A percentile compares a stretch with the other conserved stretches of the same genome.
These are phyloP conservation scores for Avena atlantica DNA, from an alignment of 176 grass and related monocot species.

Conservation along the genomic window DNA sequence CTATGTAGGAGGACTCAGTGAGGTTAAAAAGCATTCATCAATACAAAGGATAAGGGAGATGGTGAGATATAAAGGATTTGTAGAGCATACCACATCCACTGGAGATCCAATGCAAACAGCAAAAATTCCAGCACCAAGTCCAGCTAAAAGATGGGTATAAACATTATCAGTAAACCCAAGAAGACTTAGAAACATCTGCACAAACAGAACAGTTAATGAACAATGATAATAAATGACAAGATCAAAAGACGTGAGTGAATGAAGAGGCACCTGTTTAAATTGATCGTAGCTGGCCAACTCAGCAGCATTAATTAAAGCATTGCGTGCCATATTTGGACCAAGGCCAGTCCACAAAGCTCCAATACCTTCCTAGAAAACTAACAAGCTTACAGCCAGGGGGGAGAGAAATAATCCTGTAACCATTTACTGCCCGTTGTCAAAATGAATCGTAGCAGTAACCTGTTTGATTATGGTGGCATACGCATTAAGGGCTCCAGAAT, in stretches of 20 bases:
- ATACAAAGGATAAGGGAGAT: background rate
- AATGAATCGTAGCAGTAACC: constrained; percentile 51
- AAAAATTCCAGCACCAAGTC: constrained; percentile 85
- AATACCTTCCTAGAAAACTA: constrained; percentile 76
- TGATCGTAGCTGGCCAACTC: constrained; percentile 96
- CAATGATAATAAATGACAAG: constrained; percentile 21
- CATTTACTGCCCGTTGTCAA: background rate
- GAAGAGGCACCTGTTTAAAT: constrained; percentile 70
- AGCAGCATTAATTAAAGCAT: constrained; percentile 91
- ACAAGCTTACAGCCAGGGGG: constrained; percentile 22
- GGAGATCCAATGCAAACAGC: constrained; percentile 97
- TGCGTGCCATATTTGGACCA: constrained; percentile 92
- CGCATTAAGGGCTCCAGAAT: constrained; percentile 95
- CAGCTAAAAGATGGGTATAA: constrained; percentile 95
- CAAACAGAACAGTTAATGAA: constrained; percentile 52
- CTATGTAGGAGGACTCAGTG: constrained; percentile 45
- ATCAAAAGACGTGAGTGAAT: constrained; percentile 25
- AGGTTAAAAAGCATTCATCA: constrained; percentile 25
- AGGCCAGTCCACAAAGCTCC: constrained; percentile 86
- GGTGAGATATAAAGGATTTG: constrained; percentile 28
- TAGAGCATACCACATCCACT: constrained; percentile 77
- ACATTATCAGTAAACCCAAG: constrained; percentile 92
- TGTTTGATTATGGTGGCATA: constrained; percentile 86
- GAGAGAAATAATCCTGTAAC: constrained; percentile 36
- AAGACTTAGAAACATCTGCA: constrained; percentile 84